Conservation (phyloP, 768 basidiomycete genomes). For the Roridomyces roridus region DNA sequence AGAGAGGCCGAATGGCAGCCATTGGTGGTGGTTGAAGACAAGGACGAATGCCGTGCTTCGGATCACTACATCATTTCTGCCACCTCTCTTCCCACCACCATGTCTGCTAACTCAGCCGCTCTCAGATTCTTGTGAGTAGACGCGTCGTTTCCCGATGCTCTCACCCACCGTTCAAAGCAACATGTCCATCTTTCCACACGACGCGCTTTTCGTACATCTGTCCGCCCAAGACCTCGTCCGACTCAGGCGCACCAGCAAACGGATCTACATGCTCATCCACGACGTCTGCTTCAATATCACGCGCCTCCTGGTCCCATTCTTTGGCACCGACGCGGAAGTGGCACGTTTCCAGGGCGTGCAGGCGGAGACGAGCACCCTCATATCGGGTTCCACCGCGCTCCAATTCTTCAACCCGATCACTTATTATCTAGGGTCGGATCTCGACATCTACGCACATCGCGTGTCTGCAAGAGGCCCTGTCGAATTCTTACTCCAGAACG, state of each 20-base stretch:
- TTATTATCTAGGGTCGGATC: conserved; percentile 55
- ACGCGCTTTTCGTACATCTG: conserved; percentile 1
- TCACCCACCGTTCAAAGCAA: no score
- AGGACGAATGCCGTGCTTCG: no score
- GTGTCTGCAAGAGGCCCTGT: conserved; percentile 21
- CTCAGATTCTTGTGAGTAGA: no score
- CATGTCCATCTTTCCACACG: neutral
- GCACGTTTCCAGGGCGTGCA: conserved; percentile 48
- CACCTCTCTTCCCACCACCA: no score
- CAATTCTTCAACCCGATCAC: conserved; percentile 54
- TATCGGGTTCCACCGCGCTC: conserved; percentile 60
- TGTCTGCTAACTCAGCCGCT: no score
- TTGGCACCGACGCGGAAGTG: conserved; percentile 20
- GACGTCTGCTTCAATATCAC: neutral
- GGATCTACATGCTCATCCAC: neutral
- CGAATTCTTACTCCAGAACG: conserved; percentile 25
- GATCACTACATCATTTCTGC: no score
- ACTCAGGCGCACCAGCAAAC: neutral
- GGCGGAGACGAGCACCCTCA: conserved; percentile 47
- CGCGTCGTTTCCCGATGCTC: no score
- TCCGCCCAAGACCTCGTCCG: neutral
- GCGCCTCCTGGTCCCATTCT: conserved; percentile 6
- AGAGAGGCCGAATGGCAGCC: conserved; percentile 15
- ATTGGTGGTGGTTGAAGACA: no score
- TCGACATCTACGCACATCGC: conserved; percentile 55